These are phyloP conservation scores for Cydonia oblonga DNA, from an alignment of 331 rosid genomes.

Conservation along the genomic window DNA sequence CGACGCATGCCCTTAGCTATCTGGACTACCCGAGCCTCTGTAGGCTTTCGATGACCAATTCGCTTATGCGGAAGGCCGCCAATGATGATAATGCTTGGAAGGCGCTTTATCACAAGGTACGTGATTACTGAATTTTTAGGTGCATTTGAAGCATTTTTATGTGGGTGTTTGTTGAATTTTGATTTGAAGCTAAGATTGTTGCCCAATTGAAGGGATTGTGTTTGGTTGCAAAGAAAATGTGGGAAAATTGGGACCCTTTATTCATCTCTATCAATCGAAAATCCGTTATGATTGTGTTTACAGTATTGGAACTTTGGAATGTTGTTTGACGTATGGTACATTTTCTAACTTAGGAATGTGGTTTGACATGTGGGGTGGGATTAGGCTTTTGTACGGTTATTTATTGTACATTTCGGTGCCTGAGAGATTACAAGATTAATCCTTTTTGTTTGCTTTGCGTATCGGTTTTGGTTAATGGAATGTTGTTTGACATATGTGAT, in stretches of 20 bases:
- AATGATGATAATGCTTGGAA: conserved; percentile 99
- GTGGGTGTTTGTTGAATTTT: not conserved
- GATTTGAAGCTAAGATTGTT: not conserved
- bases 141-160: not conserved
- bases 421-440: not conserved
- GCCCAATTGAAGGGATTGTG: not conserved
- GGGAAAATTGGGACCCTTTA: not conserved
- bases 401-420: not conserved
- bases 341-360: not conserved
- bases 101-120: conserved; percentile 90
- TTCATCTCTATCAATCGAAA: not conserved
- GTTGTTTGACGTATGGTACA: not conserved
- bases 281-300: not conserved
- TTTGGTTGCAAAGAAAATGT: conserved; percentile 1
- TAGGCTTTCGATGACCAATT: conserved; percentile 93
- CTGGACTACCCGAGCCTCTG: conserved; percentile 93
- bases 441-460: not conserved
- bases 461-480: not conserved
- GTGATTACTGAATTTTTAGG: not conserved
- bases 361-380: not conserved
- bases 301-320: not conserved
- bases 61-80: conserved; percentile 89
- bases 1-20: conserved; percentile 93
- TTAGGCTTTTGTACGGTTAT: not conserved
- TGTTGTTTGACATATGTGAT: not conserved